Evolutionary conservation across 768 basidiomycete species (phyloP).

Genomic region (Kwoniella dendrophila): DNA sequence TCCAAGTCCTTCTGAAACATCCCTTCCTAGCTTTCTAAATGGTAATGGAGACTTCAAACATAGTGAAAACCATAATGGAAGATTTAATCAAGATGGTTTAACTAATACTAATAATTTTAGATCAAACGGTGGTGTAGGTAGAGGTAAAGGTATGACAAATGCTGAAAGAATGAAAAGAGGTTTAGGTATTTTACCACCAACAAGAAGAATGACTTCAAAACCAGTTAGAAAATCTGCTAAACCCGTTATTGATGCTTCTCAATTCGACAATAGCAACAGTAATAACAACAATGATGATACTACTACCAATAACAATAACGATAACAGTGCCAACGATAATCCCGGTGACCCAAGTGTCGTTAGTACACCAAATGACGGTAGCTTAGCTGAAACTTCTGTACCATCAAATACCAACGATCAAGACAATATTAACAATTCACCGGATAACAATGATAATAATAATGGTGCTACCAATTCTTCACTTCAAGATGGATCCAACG

Average conservation of each 20-base stretch:
- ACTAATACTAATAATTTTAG: not conserved
- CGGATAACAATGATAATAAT: not conserved
- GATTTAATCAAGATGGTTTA: slow-evolving; percentile 1
- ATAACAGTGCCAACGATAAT: not conserved
- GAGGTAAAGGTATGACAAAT: slow-evolving; percentile 32
- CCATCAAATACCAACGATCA: not conserved
- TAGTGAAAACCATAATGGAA: not conserved
- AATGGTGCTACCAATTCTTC: not conserved
- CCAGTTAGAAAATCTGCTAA: slow-evolving; percentile 14
- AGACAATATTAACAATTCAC: not conserved
- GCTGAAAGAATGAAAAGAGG: slow-evolving; percentile 36
- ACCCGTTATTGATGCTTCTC: not conserved
- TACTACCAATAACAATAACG: not conserved
- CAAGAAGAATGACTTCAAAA: slow-evolving; percentile 29
- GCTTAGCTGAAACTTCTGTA: not conserved
- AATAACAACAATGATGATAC: slow-evolving; percentile 1
- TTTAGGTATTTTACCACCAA: slow-evolving; percentile 39
- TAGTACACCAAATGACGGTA: not conserved
- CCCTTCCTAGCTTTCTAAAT: too few species aligned
- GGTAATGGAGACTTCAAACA: not conserved
- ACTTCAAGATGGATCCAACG: not conserved
- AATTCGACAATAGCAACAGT: not conserved
- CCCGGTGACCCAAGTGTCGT: not conserved
- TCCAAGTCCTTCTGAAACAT: not conserved
- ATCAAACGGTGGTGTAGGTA: slow-evolving; percentile 4